Percentiles rank a stretch among this genome's conserved stretches.
phyloP scores from a whole-genome alignment of 2,329 filamentous ascomycete species.

The Ophiostoma angusticollis region DNA sequence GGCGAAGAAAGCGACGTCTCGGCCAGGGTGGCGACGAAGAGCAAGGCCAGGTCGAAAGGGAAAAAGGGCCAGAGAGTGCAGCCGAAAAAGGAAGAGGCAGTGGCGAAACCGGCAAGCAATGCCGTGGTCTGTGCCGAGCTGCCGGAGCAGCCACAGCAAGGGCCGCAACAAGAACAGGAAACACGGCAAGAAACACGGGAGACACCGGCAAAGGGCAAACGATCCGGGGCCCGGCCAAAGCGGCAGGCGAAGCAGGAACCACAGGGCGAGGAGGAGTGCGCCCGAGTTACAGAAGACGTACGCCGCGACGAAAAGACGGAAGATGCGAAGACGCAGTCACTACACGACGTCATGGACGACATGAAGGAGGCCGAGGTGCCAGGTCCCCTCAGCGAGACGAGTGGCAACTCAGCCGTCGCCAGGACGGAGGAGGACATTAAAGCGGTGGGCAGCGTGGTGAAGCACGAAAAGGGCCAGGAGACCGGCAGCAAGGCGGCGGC shows the following conservation, averaged over 20 bases:
- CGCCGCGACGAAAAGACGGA: not conserved
- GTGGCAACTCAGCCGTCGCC: not conserved
- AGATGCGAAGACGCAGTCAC: not conserved
- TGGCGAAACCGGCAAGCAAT: not conserved
- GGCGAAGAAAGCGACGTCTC: not conserved
- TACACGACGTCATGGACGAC: not conserved
- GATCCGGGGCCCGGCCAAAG: too few species aligned
- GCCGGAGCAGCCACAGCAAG: not conserved
- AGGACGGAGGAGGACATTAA: not conserved
- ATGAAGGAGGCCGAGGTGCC: too few species aligned
- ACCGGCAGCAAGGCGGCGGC: not conserved
- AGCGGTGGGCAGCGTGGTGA: slow-evolving; percentile 14
- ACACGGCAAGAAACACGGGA: not conserved
- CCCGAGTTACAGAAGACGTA: too few species aligned
- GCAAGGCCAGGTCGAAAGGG: not conserved
- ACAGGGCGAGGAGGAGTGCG: not conserved
- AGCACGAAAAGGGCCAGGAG: slow-evolving; percentile 1
- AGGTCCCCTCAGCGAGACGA: slow-evolving; percentile 3
- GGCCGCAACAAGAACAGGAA: not conserved
- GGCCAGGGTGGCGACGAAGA: not conserved
- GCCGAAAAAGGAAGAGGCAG: not conserved
- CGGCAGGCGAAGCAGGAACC: not conserved
- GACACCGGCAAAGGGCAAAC: not conserved
- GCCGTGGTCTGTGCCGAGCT: not conserved
- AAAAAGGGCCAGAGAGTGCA: slow-evolving; percentile 28